Conservation (phyloP, 495 filamentous ascomycete genomes). For the Penicillium cataractarum region DNA sequence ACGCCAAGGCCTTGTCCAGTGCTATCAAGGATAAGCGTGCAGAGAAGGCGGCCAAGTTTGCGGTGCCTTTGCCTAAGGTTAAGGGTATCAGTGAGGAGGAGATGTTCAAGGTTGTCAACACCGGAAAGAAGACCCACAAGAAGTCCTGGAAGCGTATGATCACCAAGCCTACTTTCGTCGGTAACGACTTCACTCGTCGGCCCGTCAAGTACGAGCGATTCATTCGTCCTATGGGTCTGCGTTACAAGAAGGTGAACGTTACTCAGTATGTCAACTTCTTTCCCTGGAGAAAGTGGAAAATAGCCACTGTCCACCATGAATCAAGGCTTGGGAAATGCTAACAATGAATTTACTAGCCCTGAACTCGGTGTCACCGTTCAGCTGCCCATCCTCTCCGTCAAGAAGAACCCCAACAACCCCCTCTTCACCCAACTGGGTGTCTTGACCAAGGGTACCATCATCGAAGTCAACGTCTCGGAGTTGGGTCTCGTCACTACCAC, state of each 20-base stretch:
- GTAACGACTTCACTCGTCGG: conserved; percentile 85
- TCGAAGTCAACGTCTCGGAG: conserved; percentile 95
- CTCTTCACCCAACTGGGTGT: conserved; percentile 95
- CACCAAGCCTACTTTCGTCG: conserved; percentile 89
- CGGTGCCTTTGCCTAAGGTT: conserved; percentile 92
- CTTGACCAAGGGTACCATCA: conserved; percentile 89
- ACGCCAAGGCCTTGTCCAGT: conserved; percentile 83
- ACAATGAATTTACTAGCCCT: conserved; percentile 45
- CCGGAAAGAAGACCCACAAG: conserved; percentile 79
- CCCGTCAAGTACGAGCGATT: conserved; percentile 96
- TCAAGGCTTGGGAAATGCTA: conserved; percentile 13
- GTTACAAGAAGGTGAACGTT: conserved; percentile 95
- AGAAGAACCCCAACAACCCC: conserved; percentile 97
- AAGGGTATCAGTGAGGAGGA: conserved; percentile 94
- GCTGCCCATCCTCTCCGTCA: conserved; percentile 89
- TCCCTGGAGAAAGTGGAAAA: neutral
- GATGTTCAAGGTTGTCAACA: conserved; percentile 98
- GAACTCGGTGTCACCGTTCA: conserved; percentile 89
- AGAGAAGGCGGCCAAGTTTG: conserved; percentile 96
- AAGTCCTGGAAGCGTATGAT: conserved; percentile 95
- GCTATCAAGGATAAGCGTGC: conserved; percentile 87
- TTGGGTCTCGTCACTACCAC: conserved; percentile 89
- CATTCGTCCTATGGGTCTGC: conserved; percentile 76
- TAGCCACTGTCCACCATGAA: neutral
- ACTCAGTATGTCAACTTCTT: conserved; percentile 69